These are phyloP conservation scores for Cardamine resedifolia DNA, from an alignment of 345 rosid genomes.

Conservation along the genomic window DNA sequence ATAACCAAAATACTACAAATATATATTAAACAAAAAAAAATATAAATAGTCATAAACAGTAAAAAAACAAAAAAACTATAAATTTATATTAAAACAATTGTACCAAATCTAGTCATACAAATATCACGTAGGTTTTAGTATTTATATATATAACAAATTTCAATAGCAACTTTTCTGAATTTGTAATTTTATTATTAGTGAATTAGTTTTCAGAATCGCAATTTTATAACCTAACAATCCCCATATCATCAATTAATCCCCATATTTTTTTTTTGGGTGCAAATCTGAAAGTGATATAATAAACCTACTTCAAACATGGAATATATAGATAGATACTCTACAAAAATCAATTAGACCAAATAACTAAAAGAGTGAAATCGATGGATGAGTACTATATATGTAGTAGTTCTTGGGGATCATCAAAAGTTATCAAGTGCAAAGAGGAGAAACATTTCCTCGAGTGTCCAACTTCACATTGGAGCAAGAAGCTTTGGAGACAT, in stretches of 20 bases:
- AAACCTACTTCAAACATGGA: slow-evolving; percentile 11
- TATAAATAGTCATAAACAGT: too few relatives aligned
- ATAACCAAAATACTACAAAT: too few relatives aligned
- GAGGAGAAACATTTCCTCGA: slow-evolving; percentile 50
- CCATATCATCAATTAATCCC: background rate
- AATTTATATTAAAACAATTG: too few relatives aligned
- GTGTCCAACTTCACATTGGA: slow-evolving; percentile 43
- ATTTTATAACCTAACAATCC: background rate
- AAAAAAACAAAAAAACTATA: too few relatives aligned
- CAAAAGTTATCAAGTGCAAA: slow-evolving; percentile 42
- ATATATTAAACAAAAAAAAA: too few relatives aligned
- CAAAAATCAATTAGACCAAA: slow-evolving; percentile 11
- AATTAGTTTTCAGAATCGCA: background rate
- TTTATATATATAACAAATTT: background rate
- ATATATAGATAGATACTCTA: background rate
- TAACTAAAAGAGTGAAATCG: background rate
- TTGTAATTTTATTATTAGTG: background rate
- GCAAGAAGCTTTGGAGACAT: slow-evolving; percentile 59
- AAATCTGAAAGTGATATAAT: too few relatives aligned
- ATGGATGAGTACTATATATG: background rate
- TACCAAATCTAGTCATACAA: too few relatives aligned
- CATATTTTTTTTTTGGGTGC: too few relatives aligned
- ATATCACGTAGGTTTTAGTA: background rate
- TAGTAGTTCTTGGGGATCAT: background rate
- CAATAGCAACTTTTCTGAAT: background rate